phyloP scores from a whole-genome alignment of 148 eudicot genomes.

The Oxyria digyna region DNA sequence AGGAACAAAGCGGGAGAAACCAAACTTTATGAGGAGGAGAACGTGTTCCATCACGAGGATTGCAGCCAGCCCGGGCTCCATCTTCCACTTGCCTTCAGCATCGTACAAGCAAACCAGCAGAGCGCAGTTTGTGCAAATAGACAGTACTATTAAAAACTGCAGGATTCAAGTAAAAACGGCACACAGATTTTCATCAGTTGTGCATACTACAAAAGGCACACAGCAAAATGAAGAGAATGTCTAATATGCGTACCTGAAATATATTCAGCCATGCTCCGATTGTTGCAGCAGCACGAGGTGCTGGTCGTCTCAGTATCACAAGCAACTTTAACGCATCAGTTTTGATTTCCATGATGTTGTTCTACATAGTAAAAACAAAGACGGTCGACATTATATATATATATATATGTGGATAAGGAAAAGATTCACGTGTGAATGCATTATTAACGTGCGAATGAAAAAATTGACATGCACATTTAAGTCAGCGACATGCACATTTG shows the following conservation, averaged over 20 bases:
- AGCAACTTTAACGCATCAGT: conserved; percentile 86
- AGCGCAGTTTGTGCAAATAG: conserved; percentile 80
- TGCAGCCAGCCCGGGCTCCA: conserved; percentile 88
- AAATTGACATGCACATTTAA: too few species aligned
- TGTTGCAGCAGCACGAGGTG: conserved; percentile 81
- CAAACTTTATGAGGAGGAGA: conserved; percentile 68
- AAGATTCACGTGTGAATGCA: too few species aligned
- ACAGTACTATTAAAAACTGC: conserved; percentile 70
- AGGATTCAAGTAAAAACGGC: background rate
- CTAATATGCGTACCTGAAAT: conserved; percentile 50
- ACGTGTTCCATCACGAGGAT: conserved; percentile 76
- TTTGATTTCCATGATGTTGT: conserved; percentile 83
- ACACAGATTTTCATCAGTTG: background rate
- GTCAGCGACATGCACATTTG: too few species aligned
- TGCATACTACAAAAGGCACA: background rate
- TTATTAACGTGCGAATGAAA: too few species aligned
- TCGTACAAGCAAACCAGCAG: conserved; percentile 79
- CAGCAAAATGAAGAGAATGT: background rate
- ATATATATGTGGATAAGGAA: too few species aligned
- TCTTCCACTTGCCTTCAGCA: conserved; percentile 74
- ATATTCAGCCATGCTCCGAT: conserved; percentile 96
- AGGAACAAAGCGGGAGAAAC: conserved; percentile 76
- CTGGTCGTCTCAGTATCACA: conserved; percentile 63
- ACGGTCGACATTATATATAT: background rate
- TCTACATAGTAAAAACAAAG: conserved; percentile 29